Conservation (phyloP, 2,329 filamentous ascomycete species). For the Microdochium bolleyi region DNA sequence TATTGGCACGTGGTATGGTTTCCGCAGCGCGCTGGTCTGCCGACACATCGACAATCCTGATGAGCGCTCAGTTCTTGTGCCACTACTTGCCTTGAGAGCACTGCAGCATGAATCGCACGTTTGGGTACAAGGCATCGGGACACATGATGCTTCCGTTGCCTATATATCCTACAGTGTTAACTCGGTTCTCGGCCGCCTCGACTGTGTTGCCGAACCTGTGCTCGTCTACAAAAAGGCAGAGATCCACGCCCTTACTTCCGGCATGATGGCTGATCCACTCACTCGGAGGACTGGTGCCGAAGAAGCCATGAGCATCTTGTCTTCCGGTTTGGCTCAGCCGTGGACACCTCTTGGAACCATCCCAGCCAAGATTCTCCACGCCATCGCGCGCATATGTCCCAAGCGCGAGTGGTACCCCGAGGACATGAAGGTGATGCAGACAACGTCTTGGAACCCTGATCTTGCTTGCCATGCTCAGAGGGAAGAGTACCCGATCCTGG, state of each 20-base stretch:
- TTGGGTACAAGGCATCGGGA: conserved; percentile 14
- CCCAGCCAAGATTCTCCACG: conserved; percentile 4
- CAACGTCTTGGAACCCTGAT: conserved; percentile 19
- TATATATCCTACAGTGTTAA: conserved; percentile 48
- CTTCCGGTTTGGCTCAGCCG: conserved; percentile 39
- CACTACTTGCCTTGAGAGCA: conserved; percentile 30
- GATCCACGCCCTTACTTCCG: conserved; percentile 54
- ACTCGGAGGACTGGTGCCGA: conserved; percentile 53
- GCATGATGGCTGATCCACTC: conserved; percentile 45
- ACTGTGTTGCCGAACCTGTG: conserved; percentile 46
- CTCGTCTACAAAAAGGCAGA: conserved; percentile 48
- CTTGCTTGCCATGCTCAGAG: conserved; percentile 27
- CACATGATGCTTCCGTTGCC: background rate
- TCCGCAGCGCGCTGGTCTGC: conserved; percentile 50
- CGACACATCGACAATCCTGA: conserved; percentile 28
- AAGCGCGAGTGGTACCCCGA: conserved; percentile 27
- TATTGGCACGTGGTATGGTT: conserved; percentile 48
- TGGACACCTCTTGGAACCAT: conserved; percentile 26
- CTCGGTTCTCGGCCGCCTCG: conserved; percentile 42
- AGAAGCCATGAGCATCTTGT: conserved; percentile 43
- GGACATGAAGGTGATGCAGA: conserved; percentile 22
- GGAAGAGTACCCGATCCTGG: conserved; percentile 23
- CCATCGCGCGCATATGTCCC: conserved; percentile 19
- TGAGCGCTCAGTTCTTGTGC: conserved; percentile 44
- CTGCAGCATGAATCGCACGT: conserved; percentile 31